Conservation (phyloP, 2,329 filamentous ascomycete species). For the Aspergillus calidoustus region DNA sequence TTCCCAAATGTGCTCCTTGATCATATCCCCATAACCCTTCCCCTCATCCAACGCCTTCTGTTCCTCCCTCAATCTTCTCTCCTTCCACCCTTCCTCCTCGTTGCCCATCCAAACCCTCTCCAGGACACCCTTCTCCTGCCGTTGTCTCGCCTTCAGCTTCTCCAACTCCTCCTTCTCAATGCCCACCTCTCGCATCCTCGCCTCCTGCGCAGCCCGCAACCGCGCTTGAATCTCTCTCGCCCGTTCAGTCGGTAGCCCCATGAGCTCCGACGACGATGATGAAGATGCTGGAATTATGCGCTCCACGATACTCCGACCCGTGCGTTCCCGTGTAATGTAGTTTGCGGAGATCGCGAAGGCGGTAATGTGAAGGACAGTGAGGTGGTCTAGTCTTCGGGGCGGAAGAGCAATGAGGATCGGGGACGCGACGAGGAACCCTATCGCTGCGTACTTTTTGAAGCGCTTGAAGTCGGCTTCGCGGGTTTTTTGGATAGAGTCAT, state of each 20-base stretch:
- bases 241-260: slow-evolving; percentile 39
- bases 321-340: slow-evolving; percentile 43
- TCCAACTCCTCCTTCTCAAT: slow-evolving; percentile 37
- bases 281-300: slow-evolving; percentile 33
- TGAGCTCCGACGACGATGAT: slow-evolving; percentile 13
- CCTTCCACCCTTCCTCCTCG: slow-evolving; percentile 50
- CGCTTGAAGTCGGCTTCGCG: slow-evolving; percentile 44
- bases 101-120: slow-evolving; percentile 47
- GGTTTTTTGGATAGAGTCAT: not conserved
- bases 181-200: slow-evolving; percentile 29
- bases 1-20: slow-evolving; percentile 52
- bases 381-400: slow-evolving; percentile 44
- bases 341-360: slow-evolving; percentile 47
- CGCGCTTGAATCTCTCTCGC: slow-evolving; percentile 39
- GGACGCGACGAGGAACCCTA: slow-evolving; percentile 41
- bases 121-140: slow-evolving; percentile 35
- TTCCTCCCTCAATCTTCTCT: slow-evolving; percentile 47
- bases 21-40: slow-evolving; percentile 52
- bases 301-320: slow-evolving; percentile 41
- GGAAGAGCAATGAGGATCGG: slow-evolving; percentile 40
- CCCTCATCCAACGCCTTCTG: slow-evolving; percentile 48
- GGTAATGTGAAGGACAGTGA: slow-evolving; percentile 43
- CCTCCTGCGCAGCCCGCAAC: slow-evolving; percentile 35
- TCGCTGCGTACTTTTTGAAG: slow-evolving; percentile 48
- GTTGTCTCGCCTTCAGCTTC: slow-evolving; percentile 36